Evolutionary conservation across 495 filamentous ascomycete species (phyloP), one percentile per base, ranked within the genome.

Genomic region (Pseudevernia furfuracea): DNA sequence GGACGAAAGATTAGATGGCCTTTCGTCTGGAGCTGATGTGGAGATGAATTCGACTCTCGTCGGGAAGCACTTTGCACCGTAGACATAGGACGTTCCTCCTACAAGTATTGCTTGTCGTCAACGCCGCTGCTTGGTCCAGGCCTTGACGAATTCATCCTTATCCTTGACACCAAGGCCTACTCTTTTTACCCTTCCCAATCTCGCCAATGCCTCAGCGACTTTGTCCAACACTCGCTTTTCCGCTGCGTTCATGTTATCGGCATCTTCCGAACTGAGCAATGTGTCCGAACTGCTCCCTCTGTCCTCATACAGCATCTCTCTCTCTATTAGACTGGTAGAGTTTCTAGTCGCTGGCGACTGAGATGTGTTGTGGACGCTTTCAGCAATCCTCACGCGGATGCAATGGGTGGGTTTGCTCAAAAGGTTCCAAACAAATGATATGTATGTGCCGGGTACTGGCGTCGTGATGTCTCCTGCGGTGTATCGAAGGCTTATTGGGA

Each of bases 401-500:
- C 85, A 92, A 70, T 97, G 93, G 39, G 91, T 96, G 7, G 89
- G 90, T 48, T 84, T 81, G 63, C 87, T 87, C n/a, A 95, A 82
- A 48, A 97, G 77, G 37, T 84, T 89, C 90, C 92, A 99, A 10
- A 96, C 70, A 69, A 96, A 94, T 11, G 75, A 74, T 4, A 80
- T 32, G 71, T 87, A 91, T 11, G 76, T 76, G 1, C 85, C 85
- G 0, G 95, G 94, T 0, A 97, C 74, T 0, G 94, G 95, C 2
- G 95, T 97, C 23, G 92, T 92, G 52, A 97, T 84, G 70, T 99
- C 95, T 10, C 86, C 80, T 0, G 91, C 88, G 0, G 90, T 89
- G 71, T 97, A 97, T 11, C 91, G 84, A 63, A 99, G 75, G 71
- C 85, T 94, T 58, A 97, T 80, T 12, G 94, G 93, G 77, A 93